Evolutionary conservation across 2,329 filamentous ascomycete species (phyloP), one percentile per base, ranked within the genome.

Genomic region (Lachnellula hyalina): DNA sequence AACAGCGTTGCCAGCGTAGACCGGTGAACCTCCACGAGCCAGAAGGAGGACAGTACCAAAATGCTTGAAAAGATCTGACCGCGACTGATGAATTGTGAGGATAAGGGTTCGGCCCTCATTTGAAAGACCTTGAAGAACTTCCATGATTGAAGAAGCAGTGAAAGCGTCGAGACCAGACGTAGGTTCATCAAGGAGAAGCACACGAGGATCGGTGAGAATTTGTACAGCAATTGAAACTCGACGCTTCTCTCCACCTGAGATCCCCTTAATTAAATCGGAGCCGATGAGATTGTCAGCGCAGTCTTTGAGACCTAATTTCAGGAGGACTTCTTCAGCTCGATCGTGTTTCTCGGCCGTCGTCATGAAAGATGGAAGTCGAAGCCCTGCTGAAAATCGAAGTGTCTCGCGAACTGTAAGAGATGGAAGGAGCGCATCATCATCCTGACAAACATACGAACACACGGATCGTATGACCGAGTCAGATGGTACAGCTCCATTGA

Each of bases 141-240:
- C 85, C 70, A 90, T 83, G 58, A 91, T 90, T 1, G 87, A 90
- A 51, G 79, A 83, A 1, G 88, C 87, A 0, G 87, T 91, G 63
- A 91, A 91, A 0, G 87, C 86, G 65, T 92, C 89, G 0, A 91
- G 72, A 0, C 89, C 88, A 3, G 84, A 89, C 0, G 88, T 87
- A 0, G 89, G 88, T 61, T 92, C 88, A 57, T 92, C 88, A 0
- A 92, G 77, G 0, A 92, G 74, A 1, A 92, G 71, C 2, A 92
- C 79, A 1, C 83, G 81, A 1, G 88, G 88, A 56, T 90, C 86
- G 0, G 86, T 91, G 11, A 92, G 75, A 6, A 91, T 84, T 62
- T 92, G 88, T 0, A 90, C 83, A 0, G 87, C 88, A 57, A 92
- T 90, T 2, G 85, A 87, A 5, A 91, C 86, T 53, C 89, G 80